Base-by-base conservation (phyloP, 2,329 filamentous ascomycete species). In the Neofusicoccum parvum region DNA sequence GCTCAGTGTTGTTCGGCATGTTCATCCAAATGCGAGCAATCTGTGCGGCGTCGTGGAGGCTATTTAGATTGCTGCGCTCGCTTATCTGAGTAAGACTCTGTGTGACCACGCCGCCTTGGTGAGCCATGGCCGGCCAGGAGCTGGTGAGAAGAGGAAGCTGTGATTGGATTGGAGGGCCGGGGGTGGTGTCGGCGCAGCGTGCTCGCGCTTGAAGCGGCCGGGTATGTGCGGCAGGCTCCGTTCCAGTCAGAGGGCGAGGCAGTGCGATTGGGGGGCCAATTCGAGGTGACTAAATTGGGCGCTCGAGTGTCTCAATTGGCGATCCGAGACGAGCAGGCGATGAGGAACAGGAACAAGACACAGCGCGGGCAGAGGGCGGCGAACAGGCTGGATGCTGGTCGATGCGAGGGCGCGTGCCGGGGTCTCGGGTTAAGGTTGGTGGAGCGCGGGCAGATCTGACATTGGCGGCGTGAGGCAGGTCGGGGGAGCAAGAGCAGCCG, bases 341-440 rank as follows among this genome's bases (percentile, higher is more conserved):
- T 32, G 5, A 32, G 27, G 27, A 32, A 32, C 27, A 32, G 27
- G 27, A 32, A 32, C 27, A 32, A 32, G 5, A 32, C 27, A 32
- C 27, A 32, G 27, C 27, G 1, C 6, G 0, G 27, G 27, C 27
- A 32, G 27, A 32, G 20, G 2, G 10, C 46, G 20, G 54, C 27
- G 56, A n/a, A 60, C 56, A 48, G 41, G 54, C 39, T 11, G 39
- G 54, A 59, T 59, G 54, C 39, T 60, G 56, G 56, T 27, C 56
- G 56, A 60, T 48, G 41, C 56, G 56, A 46, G 43, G 39, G 39
- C 14, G 37, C 23, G 56, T 10, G 39, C 56, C 56, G 43, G 56
- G 56, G 56, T 60, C 17, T 34, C 5, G 12, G 43, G 14, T 46
- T 60, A 60, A 39, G 56, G 41, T 48, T 60, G 54, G 14, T 36